Evolutionary conservation across 768 basidiomycete genomes (phyloP), one percentile per base, ranked within the genome.

Genomic region (Amylocystis lapponica): DNA sequence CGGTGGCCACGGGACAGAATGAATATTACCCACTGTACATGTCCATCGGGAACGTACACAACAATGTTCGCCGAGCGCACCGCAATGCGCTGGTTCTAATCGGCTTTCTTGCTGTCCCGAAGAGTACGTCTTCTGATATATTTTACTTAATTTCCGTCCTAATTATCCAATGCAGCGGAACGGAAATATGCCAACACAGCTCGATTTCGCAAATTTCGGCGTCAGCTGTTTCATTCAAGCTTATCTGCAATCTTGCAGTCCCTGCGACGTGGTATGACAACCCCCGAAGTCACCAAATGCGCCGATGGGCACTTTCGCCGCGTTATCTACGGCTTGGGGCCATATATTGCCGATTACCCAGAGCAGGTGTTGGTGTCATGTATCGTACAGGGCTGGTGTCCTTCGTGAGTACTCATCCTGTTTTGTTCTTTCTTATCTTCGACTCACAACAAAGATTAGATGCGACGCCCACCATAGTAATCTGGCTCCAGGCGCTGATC

Each of bases 41-140:
- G 2, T 58, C 55, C 4, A 41, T 54, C 3, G 56, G 62, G 0
- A 51, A 51, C 19, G 17, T 55, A 1, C 36, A 46, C 12, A 60
- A 59, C 23, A 39, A 42, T 34, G 49, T 55, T 0, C 46, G 50
- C 0, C 35, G 55, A 16, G 58, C 53, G 0, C 58, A 59, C 19
- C 26, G 45, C 5, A 37, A 51, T 27, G 54, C 41, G 1, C 35
- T 59, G 2, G 35, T 45, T 0, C 9, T 53, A 1, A 29, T 54
- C 0, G 48, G 40, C 0, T 66, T 64, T 39, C 45, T 64, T 3
- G 44, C 57, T 2, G 60, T 65, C 25, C 60, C 61, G 11, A 64
- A 65, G 48, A 46, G 62, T 65, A 40, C 22, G 50, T 30, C 17
- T 10, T 39, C 17, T 17, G 19, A n/a, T n/a, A 19, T n/a, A 7